Conservation (phyloP, 805 yeast species). For the Candida ipomoeae region DNA sequence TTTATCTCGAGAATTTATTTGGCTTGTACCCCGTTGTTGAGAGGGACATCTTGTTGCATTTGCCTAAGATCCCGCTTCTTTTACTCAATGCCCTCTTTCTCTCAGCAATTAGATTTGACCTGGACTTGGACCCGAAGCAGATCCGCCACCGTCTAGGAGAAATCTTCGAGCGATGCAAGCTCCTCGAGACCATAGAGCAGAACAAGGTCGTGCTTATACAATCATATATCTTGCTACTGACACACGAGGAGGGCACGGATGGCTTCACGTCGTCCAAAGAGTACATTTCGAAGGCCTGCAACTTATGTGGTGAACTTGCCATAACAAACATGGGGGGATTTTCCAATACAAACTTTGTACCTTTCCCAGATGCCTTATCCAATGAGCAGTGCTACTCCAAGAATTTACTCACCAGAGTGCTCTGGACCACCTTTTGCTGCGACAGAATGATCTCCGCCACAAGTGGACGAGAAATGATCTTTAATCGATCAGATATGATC, state of each 20-base stretch:
- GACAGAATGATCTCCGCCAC: slow-evolving; percentile 3
- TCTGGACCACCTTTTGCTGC: slow-evolving; percentile 5
- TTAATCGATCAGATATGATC: slow-evolving; percentile 1
- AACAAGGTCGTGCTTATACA: slow-evolving; percentile 5
- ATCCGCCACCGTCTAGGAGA: not conserved
- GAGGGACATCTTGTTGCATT: not conserved
- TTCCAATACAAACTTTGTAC: not conserved
- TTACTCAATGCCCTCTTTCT: slow-evolving; percentile 1
- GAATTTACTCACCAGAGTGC: not conserved
- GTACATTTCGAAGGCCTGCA: slow-evolving; percentile 3
- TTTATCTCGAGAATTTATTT: not conserved
- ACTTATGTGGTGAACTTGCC: slow-evolving; percentile 5
- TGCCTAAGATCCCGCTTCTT: not conserved
- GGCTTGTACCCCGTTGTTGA: slow-evolving; percentile 3
- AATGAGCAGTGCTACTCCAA: not conserved
- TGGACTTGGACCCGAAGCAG: not conserved
- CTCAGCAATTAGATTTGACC: not conserved
- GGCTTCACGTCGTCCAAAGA: slow-evolving; percentile 3
- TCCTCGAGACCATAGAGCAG: slow-evolving; percentile 3
- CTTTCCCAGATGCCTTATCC: not conserved
- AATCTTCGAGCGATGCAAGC: slow-evolving; percentile 1
- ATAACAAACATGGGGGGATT: slow-evolving; percentile 1
- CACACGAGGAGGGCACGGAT: slow-evolving; percentile 3
- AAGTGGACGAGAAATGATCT: slow-evolving; percentile 3
- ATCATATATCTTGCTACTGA: not conserved